Evolutionary conservation across 2,329 filamentous ascomycete species (phyloP).

Genomic region (Rhytidhysteron rufulum): DNA sequence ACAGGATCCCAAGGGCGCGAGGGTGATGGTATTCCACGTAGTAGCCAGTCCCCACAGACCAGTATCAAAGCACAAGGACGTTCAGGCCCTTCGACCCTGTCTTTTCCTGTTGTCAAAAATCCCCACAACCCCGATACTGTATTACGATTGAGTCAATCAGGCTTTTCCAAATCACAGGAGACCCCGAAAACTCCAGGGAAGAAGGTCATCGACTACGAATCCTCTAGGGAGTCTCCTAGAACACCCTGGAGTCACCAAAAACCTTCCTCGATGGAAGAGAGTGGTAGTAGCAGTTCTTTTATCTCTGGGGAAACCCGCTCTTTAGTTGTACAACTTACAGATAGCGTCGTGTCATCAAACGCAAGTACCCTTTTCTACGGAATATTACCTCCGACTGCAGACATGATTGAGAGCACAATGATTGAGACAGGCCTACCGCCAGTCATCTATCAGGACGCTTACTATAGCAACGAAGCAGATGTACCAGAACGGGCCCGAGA

Average conservation of each 20-base stretch:
- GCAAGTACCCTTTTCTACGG: slow-evolving; percentile 31
- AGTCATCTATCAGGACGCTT: slow-evolving; percentile 78
- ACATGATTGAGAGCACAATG: slow-evolving; percentile 55
- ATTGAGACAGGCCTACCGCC: slow-evolving; percentile 57
- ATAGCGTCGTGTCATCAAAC: slow-evolving; percentile 15
- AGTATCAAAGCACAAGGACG: slow-evolving; percentile 34
- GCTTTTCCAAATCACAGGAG: slow-evolving; percentile 47
- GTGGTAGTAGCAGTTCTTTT: slow-evolving; percentile 14
- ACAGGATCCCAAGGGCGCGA: slow-evolving; percentile 3
- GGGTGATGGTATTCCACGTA: slow-evolving; percentile 10
- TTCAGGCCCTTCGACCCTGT: slow-evolving; percentile 46
- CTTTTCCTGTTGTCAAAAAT: slow-evolving; percentile 75
- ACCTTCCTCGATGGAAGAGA: slow-evolving; percentile 14
- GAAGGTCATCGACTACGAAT: slow-evolving; percentile 15
- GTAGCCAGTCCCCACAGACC: slow-evolving; percentile 35
- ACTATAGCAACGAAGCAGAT: slow-evolving; percentile 79
- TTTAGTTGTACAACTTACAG: slow-evolving; percentile 13
- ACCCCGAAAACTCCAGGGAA: slow-evolving; percentile 22
- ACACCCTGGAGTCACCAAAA: slow-evolving; percentile 33
- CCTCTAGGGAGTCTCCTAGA: slow-evolving; percentile 16
- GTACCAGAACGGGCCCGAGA: slow-evolving; percentile 73
- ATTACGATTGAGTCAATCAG: slow-evolving; percentile 64
- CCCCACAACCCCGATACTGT: slow-evolving; percentile 62
- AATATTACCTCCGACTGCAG: slow-evolving; percentile 37
- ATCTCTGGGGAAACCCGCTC: slow-evolving; percentile 13